A percentile compares a stretch with the other conserved stretches of the same genome.
Conservation (phyloP, 2,329 filamentous ascomycete species). For the Xylaria sp. region DNA sequence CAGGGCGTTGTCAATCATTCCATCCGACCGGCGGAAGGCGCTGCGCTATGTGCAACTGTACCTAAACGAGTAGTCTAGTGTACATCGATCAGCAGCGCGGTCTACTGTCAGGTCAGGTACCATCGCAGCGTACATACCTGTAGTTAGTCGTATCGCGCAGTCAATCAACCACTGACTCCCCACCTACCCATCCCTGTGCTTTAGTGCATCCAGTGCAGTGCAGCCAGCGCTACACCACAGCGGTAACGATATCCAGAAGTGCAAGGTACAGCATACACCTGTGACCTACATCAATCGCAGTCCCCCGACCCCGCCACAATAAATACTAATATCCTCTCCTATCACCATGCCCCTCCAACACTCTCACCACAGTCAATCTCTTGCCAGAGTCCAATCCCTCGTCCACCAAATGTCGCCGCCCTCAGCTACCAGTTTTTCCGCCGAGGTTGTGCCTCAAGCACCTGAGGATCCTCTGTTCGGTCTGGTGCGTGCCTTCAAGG, state of each 20-base stretch:
- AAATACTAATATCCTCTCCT: conserved; percentile 29
- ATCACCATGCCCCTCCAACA: conserved; percentile 58
- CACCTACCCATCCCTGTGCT: conserved; percentile 7
- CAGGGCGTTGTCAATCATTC: conserved; percentile 12
- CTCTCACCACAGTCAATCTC: conserved; percentile 56
- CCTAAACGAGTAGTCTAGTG: background rate
- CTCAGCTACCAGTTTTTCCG: conserved; percentile 75
- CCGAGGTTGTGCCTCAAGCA: conserved; percentile 84
- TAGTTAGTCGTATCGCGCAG: background rate
- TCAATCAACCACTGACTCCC: background rate
- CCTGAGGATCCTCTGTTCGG: conserved; percentile 97
- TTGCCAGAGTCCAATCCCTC: conserved; percentile 69
- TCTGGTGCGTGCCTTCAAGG: conserved; percentile 86
- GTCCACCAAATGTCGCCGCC: conserved; percentile 76
- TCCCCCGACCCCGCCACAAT: conserved; percentile 20
- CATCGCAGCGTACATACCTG: background rate
- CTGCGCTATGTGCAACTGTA: background rate
- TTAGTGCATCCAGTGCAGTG: background rate
- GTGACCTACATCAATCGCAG: conserved; percentile 5
- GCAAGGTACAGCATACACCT: background rate
- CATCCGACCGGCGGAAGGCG: conserved; percentile 30
- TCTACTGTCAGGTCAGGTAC: conserved; percentile 9
- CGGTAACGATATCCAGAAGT: background rate
- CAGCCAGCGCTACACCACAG: background rate
- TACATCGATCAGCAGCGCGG: background rate